Base-by-base conservation (phyloP, 306 rosid genomes). In the Astragalus membranaceus region DNA sequence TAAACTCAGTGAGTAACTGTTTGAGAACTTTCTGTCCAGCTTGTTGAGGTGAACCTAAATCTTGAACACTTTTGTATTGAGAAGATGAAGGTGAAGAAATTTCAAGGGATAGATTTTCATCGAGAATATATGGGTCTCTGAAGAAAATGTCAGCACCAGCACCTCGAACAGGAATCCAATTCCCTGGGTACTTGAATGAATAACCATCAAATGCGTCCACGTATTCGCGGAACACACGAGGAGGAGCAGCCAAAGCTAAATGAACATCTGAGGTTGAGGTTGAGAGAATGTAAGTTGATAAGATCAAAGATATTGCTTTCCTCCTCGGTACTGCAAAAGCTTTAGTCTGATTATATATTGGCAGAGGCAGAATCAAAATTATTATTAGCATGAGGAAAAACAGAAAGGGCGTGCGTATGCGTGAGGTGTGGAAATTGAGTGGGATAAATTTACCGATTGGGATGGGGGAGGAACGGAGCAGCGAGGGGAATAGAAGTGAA, bases 91-190 rank as follows among this genome's bases (percentile, higher is more conserved):
- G 98, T 1, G 96, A 94, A 8, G 98, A 94, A 53, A 94, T 47
- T 71, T 87, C 98, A 14, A 94, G 85, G 2, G 95, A 87, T 0
- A 94, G 12, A 62, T 94, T 90, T 42, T 94, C 97, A 75, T 94
- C 98, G n/a, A 94, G 98, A 80, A 94, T 73, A 79, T 53, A 90
- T 67, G 98, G 98, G 75, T 94, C 98, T 64, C 96, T 87, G 73
- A 94, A 94, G 84, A 94, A 90, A 13, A 94, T 88, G 77, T 90
- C 98, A 7, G 98, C 97, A 33, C 97, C 98, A 3, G 96, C 92
- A 37, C 98, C 98, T 30, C 86, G 81, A 9, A 94, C 98, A 79
- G 81, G 94, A 76, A 94, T 90, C 97, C 98, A 94, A 67, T 87
- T 94, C 47, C 75, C 69, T 0, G 98, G 97, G 75, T 90, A 94